Percentiles rank a stretch among this genome's conserved stretches.
phyloP scores from a whole-genome alignment of 2,329 filamentous ascomycete genomes.

The Eutypella sp. region DNA sequence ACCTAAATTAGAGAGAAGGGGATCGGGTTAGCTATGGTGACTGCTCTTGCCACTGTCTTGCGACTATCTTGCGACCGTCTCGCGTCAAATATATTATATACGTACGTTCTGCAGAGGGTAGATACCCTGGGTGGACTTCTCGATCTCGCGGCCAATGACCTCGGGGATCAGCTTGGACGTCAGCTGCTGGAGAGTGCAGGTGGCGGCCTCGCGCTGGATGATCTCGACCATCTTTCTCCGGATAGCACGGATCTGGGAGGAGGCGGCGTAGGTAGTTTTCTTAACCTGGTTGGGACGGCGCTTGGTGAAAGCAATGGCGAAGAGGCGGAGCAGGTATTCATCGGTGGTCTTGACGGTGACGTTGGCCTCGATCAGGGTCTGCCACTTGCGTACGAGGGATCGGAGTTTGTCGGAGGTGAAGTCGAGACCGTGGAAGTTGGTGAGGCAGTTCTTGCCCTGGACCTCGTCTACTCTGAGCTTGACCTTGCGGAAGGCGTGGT shows the following conservation, averaged over 20 bases:
- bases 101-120: slow-evolving; percentile 98
- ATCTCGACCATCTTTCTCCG: slow-evolving; percentile 99
- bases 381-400: slow-evolving; percentile 99
- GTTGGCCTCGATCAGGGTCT: slow-evolving; percentile 98
- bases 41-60: not conserved
- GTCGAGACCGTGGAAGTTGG: slow-evolving; percentile 99
- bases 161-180: slow-evolving; percentile 98
- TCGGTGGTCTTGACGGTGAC: slow-evolving; percentile 99
- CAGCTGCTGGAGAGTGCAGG: slow-evolving; percentile 92
- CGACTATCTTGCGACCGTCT: too few species aligned
- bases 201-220: slow-evolving; percentile 91
- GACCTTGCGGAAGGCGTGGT: slow-evolving; percentile 99
- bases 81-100: slow-evolving; percentile 24
- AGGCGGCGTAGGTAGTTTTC: slow-evolving; percentile 98
- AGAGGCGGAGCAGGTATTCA: slow-evolving; percentile 98
- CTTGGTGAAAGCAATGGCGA: slow-evolving; percentile 99
- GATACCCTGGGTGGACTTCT: slow-evolving; percentile 99
- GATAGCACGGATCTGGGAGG: slow-evolving; percentile 95
- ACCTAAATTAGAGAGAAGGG: slow-evolving; percentile 53
- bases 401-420: slow-evolving; percentile 99
- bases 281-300: slow-evolving; percentile 99
- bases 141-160: slow-evolving; percentile 98
- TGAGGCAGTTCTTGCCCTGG: slow-evolving; percentile 99
- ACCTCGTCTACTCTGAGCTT: slow-evolving; percentile 98
- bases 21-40: not conserved